Evolutionary conservation across 2,329 filamentous ascomycete species (phyloP), one percentile per base, ranked within the genome.

Genomic region (Atkinsonella hypoxylon): DNA sequence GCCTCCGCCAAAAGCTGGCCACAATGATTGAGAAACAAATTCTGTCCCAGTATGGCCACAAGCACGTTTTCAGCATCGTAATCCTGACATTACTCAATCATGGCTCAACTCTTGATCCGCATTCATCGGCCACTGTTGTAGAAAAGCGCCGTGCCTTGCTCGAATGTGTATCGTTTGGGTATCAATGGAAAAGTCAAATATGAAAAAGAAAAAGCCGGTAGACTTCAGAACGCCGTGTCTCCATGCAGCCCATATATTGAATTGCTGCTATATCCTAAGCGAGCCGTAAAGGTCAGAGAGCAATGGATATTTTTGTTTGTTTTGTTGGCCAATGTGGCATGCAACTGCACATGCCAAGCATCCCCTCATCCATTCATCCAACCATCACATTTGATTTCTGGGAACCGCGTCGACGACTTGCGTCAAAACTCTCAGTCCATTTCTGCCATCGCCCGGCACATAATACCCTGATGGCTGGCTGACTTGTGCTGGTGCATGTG

Each of bases 391-490:
- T 22, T 60, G 50, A 43, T 57, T 59, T 34, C 64, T 60, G 31
- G 59, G 53, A 3, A 57, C 58, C 45, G 57, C 55, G 44, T 68
- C 66, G 22, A 62, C 62, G n/a, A 58, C 56, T 45, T 62, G 55
- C 6, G 56, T 50, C 51, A 65, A 58, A 26, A 63, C 57, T 9
- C 56, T 54, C 48, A 70, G 51, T 10, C 59, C 59, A 36, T 58
- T 60, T 48, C 66, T 62, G 26, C 56, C 58, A 45, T 70, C 67
- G 20, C 58, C 59, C 0, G 65, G 52, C 40, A 70, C 51, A 43
- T 63, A 63, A 45, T 69, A 70, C 4, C 62, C 58, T 26, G 62
- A 56, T n/a, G 62, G 55, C 17, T 60, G 56, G 26, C 59, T 59
- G 7, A 66, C 63, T 8, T 62, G 51, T 9, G 57, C 54, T 22